Base-by-base conservation (phyloP, 1,139 yeast genomes). In the Protomyces pachydermus region DNA sequence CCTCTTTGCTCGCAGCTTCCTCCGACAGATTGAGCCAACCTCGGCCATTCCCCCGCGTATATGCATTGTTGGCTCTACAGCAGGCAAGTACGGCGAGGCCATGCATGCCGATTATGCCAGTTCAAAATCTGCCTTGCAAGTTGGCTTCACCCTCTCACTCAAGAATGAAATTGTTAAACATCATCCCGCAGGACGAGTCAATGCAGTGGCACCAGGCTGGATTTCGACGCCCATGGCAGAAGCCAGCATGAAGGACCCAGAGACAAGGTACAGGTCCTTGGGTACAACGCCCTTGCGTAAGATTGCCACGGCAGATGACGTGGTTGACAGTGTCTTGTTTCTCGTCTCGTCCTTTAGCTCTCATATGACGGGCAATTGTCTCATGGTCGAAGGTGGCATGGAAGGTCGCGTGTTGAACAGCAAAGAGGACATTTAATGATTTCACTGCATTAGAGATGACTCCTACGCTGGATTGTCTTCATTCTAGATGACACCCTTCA, bases 151-250 rank as follows among this genome's bases (percentile, higher is more conserved):
- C 52, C 45, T 58, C 16, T 58, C 62, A 12, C 56, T 58, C 42
- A 58, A 58, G 53, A 58, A 58, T 38, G 62, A 58, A 20, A 58
- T 58, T 23, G 56, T 58, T 20, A 51, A 16, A 18, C 52, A 39
- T 25, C 56, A 51, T 14, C 34, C 62, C 3, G 42, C 35, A 2
- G 62, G 62, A 1, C 62, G 62, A 5, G 64, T 60, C 51, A 60
- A 60, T 35, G 52, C 64, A 14, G 64, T 60, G 6, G 64, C 64
- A 1, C 64, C 64, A 12, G 64, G 64, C n/a, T 60, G 60, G 60
- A 60, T 60, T 14, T 10, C 34, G 4, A 54, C 60, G 12, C 23
- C 54, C 18, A 60, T 60, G 64, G 60, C 58, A 3, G 42, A 23
- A 12, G 35, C 25, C 42, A 51, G 56, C 32, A 52, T 58, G 56